Base-by-base conservation (phyloP, 805 yeast genomes). In the Saturnispora mendoncae region DNA sequence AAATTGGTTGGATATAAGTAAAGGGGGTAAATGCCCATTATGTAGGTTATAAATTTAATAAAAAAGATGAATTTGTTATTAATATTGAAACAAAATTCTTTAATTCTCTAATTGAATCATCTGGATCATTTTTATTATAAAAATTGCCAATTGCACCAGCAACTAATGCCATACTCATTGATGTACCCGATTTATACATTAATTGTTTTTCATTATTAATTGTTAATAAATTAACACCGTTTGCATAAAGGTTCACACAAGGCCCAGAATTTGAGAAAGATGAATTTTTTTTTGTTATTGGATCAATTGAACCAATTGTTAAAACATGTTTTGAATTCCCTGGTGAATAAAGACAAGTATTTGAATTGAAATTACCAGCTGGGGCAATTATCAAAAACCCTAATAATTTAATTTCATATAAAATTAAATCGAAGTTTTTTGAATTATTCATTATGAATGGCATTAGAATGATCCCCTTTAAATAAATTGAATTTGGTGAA, bases 191-290 rank as follows among this genome's bases (percentile, higher is more conserved):
- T 73, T 66, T 23, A 57, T 57, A 28, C 59, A 51, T 12, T 63
- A 41, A 24, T 46, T 57, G 8, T 55, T 52, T 2, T 54, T 46
- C 21, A 60, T 51, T 36, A 66, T 61, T 10, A 70, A 61, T n/a
- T 2, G 75, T 70, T 17, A 61, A 49, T 17, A 72, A 64, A 31
- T 63, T 62, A 20, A 66, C 67, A 6, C 78, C 78, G n/a, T 71
- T 66, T 0, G 76, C 65, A 47, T 67, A 71, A 12, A 72, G 50
- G 44, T 73, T 76, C 18, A 73, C 74, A 50, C 78, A 72, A n/a
- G 61, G 56, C 6, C 78, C 78, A 65, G 65, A 68, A 55, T 72
- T 72, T 18, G 68, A 59, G 48, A 67, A 67, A 32, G 49, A 44
- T 5, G 70, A 61, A 40, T 58, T 51, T 20, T 50, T 53, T 46